Evolutionary conservation across 805 yeast genomes (phyloP), one percentile per base, ranked within the genome.

Genomic region (Ogataea henricii): DNA sequence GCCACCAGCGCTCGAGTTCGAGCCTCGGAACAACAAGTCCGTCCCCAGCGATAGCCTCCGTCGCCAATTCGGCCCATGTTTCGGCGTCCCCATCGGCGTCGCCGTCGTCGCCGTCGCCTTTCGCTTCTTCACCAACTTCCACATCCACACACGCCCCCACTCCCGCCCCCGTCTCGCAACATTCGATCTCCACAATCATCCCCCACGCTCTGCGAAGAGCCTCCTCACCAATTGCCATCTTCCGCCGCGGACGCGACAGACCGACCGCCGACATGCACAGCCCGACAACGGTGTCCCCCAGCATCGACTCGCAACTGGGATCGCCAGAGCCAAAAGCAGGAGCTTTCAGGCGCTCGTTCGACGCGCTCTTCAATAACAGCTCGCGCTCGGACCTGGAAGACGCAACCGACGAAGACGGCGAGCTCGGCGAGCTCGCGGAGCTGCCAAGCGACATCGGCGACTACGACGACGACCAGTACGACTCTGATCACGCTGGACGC

Each of bases 381-480:
- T 40, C 43, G 6, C 16, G 26, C 7, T 30, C 43, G 4, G 43
- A 39, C 10, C 21, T 34, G 8, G 35, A 37, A 12, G 46, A 10
- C 3, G 14, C 18, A 9, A 21, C 27, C 12, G 36, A 29, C 17
- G 50, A 29, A 23, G 50, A 38, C 13, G 39, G n/a, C n/a, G n/a
- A n/a, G n/a, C n/a, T n/a, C n/a, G n/a, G n/a, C n/a, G n/a, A n/a
- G n/a, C n/a, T n/a, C 9, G 51, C 30, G 56, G 68, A 17, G 70
- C 33, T 20, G 18, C 29, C 18, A 41, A 45, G 43, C 32, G 45
- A 47, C 6, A 33, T 57, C 14, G 67, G 65, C n/a, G 64, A 60
- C 25, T 55, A 51, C 23, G 60, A 59, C 21, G 62, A 55, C 25
- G 62, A 52, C 14, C 46, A 46, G 30, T 47, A 51, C 36, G 49